phyloP scores from a whole-genome alignment of 2,329 filamentous ascomycete genomes.

The Alternaria dauci region DNA sequence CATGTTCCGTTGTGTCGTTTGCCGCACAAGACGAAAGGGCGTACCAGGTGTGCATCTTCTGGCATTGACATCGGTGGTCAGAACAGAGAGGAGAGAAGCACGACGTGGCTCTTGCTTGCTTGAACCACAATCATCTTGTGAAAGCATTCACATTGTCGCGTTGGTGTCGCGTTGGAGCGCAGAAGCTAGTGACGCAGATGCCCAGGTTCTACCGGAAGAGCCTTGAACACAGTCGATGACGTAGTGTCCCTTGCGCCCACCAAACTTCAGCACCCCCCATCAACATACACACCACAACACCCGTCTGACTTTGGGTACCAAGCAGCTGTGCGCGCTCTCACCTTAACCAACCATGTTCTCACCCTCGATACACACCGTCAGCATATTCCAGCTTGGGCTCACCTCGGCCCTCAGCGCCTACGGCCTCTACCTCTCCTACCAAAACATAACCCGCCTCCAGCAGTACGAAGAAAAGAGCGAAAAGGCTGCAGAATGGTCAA shows the following conservation, averaged over 20 bases:
- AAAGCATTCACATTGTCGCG: neutral
- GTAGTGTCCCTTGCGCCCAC: neutral
- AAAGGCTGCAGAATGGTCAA: conserved; percentile 50
- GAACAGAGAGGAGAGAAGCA: no score
- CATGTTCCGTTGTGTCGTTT: no score
- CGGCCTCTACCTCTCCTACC: conserved; percentile 44
- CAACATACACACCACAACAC: neutral
- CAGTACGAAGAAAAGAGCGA: conserved; percentile 47
- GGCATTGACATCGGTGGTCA: no score
- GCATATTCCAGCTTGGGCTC: conserved; percentile 25
- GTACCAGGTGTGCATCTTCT: no score
- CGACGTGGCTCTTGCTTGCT: neutral
- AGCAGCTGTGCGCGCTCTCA: neutral
- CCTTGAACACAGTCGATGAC: neutral
- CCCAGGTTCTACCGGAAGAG: neutral
- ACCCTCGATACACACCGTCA: conserved; percentile 1
- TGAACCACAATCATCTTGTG: neutral
- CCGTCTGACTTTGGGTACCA: neutral
- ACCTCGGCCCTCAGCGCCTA: conserved; percentile 39
- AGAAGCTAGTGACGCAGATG: neutral
- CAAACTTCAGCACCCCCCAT: neutral
- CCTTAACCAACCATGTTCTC: neutral
- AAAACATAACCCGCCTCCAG: conserved; percentile 48
- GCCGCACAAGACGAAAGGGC: no score
- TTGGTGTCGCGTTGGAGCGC: neutral